Conservation (phyloP, 2,329 filamentous ascomycete genomes). For the Fusarium mexicanum region DNA sequence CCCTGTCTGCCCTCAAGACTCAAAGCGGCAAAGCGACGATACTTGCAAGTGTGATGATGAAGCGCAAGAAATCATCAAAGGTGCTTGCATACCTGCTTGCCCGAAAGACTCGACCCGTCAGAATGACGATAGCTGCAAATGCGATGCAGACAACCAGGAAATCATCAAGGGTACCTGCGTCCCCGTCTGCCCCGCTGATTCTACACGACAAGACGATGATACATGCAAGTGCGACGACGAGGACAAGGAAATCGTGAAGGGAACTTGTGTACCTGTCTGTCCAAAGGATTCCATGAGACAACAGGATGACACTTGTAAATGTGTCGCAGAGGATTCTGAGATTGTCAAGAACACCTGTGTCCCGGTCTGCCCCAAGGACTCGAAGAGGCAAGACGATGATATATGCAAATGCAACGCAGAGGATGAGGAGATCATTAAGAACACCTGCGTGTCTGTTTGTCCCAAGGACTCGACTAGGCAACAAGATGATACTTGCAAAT, state of each 20-base stretch:
- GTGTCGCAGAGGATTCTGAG: accelerated
- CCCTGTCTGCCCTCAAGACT: background rate
- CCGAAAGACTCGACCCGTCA: background rate
- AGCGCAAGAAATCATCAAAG: background rate
- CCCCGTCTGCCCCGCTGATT: background rate
- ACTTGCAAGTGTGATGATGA: background rate
- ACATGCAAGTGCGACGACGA: background rate
- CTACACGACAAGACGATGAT: background rate
- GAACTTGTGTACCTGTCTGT: accelerated
- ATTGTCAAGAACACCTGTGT: background rate
- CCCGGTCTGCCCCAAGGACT: background rate
- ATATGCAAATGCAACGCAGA: background rate
- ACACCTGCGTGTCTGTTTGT: background rate
- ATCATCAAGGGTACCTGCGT: background rate
- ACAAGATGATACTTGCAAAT: background rate
- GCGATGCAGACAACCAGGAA: background rate
- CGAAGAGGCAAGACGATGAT: accelerated
- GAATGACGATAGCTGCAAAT: background rate
- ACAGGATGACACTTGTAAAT: background rate
- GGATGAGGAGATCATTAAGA: background rate
- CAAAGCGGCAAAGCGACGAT: background rate
- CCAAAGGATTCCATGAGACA: background rate
- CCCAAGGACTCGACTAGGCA: accelerated
- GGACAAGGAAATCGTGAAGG: background rate
- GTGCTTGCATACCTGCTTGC: background rate